Evolutionary conservation across 768 basidiomycete species (phyloP).

Genomic region (Agrocybe praecox): DNA sequence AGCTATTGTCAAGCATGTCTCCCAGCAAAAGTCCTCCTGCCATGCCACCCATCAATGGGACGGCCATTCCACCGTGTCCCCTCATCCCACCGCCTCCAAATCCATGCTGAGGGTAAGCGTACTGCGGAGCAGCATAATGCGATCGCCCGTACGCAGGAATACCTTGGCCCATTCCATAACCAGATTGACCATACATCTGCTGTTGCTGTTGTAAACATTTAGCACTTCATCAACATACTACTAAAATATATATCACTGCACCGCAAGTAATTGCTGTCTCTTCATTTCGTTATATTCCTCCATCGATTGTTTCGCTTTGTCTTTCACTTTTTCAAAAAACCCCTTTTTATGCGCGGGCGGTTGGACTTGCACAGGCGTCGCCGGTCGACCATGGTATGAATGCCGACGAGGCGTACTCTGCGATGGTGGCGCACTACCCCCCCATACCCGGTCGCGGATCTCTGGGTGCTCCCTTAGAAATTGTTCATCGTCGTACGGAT

Average conservation of each 20-base stretch:
- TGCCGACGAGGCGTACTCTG: slow-evolving; percentile 23
- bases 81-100: slow-evolving; percentile 7
- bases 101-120: slow-evolving; percentile 19
- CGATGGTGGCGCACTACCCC: slow-evolving; percentile 6
- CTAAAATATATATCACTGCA: slow-evolving; percentile 1
- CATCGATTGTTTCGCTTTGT: slow-evolving; percentile 64
- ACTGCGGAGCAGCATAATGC: slow-evolving; percentile 20
- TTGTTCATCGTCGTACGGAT: slow-evolving; percentile 71
- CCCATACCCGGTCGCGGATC: slow-evolving; percentile 34
- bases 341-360: slow-evolving; percentile 42
- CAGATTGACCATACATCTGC: slow-evolving; percentile 8
- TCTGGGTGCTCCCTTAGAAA: slow-evolving; percentile 62
- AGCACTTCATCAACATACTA: neutral
- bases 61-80: slow-evolving; percentile 29
- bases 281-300: slow-evolving; percentile 68
- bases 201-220: slow-evolving; percentile 26
- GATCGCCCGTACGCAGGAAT: slow-evolving; percentile 20
- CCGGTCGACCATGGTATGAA: slow-evolving; percentile 26
- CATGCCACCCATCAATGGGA: slow-evolving; percentile 46
- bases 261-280: slow-evolving; percentile 26
- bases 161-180: neutral
- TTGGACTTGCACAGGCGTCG: slow-evolving; percentile 13
- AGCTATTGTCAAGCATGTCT: slow-evolving; percentile 35
- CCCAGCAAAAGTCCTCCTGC: slow-evolving; percentile 55
- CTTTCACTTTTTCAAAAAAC: slow-evolving; percentile 62